Evolutionary conservation across 225 moss, liverwort and hornwort species (phyloP).

Genomic region (Pleurozium schreberi): DNA sequence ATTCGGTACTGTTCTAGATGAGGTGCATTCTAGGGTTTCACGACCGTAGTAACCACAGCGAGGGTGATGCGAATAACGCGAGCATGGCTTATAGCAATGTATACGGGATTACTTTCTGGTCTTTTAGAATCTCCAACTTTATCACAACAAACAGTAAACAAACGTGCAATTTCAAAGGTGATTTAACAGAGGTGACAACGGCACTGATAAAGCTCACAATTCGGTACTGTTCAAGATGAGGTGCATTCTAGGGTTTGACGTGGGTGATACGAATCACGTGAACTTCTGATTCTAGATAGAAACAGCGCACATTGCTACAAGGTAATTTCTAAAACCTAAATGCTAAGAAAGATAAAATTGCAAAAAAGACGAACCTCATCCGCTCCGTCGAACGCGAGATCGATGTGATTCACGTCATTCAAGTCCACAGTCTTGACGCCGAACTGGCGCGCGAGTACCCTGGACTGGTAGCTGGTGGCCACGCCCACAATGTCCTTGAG

Average conservation of each 20-base stretch:
- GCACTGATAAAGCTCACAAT: neutral
- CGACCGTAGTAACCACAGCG: neutral
- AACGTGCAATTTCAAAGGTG: neutral
- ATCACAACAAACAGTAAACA: neutral
- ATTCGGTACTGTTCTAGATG: neutral
- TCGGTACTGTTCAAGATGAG: neutral
- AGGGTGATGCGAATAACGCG: neutral
- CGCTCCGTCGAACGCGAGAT: conserved; percentile 92
- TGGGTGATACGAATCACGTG: neutral
- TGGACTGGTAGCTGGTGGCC: conserved; percentile 92
- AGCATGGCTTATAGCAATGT: neutral
- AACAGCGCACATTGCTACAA: neutral
- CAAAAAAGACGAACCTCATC: conserved; percentile 47
- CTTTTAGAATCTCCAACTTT: neutral
- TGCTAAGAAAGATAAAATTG: neutral
- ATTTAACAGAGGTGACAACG: neutral
- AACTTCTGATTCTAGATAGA: neutral
- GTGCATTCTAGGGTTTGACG: neutral
- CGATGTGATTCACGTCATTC: conserved; percentile 87
- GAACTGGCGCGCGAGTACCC: conserved; percentile 82
- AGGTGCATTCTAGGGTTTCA: neutral
- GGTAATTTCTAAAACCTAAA: neutral
- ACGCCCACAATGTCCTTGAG: conserved; percentile 79
- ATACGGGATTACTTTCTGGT: neutral
- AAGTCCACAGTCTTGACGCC: conserved; percentile 88